phyloP scores from a whole-genome alignment of 2,329 filamentous ascomycete genomes.

The Diaporthe vexans region DNA sequence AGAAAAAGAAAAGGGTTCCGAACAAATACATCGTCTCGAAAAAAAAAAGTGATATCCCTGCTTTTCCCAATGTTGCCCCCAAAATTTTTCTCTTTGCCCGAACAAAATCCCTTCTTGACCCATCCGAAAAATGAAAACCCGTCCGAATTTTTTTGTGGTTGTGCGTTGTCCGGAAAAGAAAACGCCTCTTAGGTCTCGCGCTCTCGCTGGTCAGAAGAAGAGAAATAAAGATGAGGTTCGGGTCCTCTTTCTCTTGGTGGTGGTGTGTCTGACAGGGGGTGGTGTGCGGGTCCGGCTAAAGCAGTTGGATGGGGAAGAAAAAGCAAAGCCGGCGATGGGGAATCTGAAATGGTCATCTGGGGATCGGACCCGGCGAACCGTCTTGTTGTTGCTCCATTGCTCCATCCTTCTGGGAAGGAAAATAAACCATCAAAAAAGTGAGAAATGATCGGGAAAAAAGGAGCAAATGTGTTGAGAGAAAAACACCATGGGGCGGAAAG shows the following conservation, averaged over 20 bases:
- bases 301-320: constrained; percentile 25
- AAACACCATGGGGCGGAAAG: constrained; percentile 1
- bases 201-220: background rate
- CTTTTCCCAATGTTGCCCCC: constrained; percentile 27
- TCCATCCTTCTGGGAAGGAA: constrained; percentile 31
- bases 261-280: constrained; percentile 13
- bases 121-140: constrained; percentile 13
- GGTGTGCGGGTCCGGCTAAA: constrained; percentile 5
- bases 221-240: background rate
- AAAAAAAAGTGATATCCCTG: background rate
- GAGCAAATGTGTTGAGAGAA: constrained; percentile 2
- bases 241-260: background rate
- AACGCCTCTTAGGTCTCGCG: constrained; percentile 2
- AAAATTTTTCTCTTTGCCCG: constrained; percentile 4
- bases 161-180: constrained; percentile 1
- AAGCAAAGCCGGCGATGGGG: constrained; percentile 30
- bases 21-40: constrained; percentile 22
- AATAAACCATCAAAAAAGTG: background rate
- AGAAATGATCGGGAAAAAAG: background rate
- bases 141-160: background rate
- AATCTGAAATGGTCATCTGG: constrained; percentile 24
- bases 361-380: constrained; percentile 40
- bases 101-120: constrained; percentile 26
- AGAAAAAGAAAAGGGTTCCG: background rate
- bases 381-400: constrained; percentile 41